Evolutionary conservation across 805 yeast genomes (phyloP).

Genomic region (Cyberlindnera japonica): DNA sequence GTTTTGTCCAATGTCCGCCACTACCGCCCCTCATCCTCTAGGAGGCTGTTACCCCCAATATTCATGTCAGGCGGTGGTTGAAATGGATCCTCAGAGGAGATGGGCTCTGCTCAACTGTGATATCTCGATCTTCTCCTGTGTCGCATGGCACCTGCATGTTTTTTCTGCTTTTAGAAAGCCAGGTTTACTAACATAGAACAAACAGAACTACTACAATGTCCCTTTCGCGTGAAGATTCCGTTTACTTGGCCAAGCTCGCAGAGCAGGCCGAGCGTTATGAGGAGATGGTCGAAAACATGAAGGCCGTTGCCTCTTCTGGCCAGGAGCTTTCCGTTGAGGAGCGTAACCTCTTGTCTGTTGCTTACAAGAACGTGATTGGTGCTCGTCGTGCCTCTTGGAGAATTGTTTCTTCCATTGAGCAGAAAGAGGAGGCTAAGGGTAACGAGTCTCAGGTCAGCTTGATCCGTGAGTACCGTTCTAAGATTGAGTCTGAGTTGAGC

Average conservation of each 20-base stretch:
- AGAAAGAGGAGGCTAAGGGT: slow-evolving; percentile 96
- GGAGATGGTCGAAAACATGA: slow-evolving; percentile 99
- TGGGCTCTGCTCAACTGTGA: too few relatives aligned
- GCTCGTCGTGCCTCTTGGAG: slow-evolving; percentile 99
- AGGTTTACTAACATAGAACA: slow-evolving; percentile 3
- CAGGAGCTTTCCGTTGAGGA: slow-evolving; percentile 96
- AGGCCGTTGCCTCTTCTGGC: slow-evolving; percentile 93
- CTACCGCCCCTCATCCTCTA: too few relatives aligned
- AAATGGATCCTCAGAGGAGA: too few relatives aligned
- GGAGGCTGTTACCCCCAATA: too few relatives aligned
- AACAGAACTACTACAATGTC: slow-evolving; percentile 42
- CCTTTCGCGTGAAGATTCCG: slow-evolving; percentile 94
- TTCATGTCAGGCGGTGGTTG: too few relatives aligned
- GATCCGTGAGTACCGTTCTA: slow-evolving; percentile 91
- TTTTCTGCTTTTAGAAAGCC: not conserved
- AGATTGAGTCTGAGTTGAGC: slow-evolving; percentile 88
- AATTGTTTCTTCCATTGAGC: slow-evolving; percentile 96
- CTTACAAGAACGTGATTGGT: slow-evolving; percentile 97
- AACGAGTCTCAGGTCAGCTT: slow-evolving; percentile 84
- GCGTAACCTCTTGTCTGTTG: slow-evolving; percentile 94
- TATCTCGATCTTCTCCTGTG: not conserved
- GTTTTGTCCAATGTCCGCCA: too few relatives aligned
- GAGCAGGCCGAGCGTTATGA: slow-evolving; percentile 99
- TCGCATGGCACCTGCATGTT: too few relatives aligned
- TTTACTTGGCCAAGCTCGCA: slow-evolving; percentile 95